Percentiles rank a stretch among this genome's conserved stretches.
phyloP scores from a whole-genome alignment of 2,329 filamentous ascomycete species.

The Epichloe uncinata region DNA sequence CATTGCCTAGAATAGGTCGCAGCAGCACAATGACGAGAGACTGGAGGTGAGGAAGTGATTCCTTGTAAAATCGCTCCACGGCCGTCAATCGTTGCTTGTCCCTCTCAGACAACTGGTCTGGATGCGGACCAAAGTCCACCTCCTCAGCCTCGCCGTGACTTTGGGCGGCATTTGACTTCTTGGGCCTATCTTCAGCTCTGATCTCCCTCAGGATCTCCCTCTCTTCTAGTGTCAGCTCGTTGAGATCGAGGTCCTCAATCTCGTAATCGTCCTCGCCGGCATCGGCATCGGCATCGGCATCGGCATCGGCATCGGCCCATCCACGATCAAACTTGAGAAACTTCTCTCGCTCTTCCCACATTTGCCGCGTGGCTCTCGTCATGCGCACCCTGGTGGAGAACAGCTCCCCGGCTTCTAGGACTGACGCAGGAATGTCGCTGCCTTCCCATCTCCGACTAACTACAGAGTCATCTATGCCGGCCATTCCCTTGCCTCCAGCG shows the following conservation, averaged over 20 bases:
- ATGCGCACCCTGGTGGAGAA: slow-evolving; percentile 86
- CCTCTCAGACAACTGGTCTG: slow-evolving; percentile 34
- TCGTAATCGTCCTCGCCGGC: slow-evolving; percentile 24
- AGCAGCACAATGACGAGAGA: slow-evolving; percentile 87
- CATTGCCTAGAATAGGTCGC: slow-evolving; percentile 75
- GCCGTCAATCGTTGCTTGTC: slow-evolving; percentile 52
- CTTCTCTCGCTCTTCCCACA: slow-evolving; percentile 86
- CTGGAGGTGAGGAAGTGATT: slow-evolving; percentile 73
- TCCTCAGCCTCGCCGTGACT: slow-evolving; percentile 15
- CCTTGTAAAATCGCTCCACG: slow-evolving; percentile 70
- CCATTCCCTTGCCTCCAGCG: slow-evolving; percentile 76
- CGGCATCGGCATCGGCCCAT: slow-evolving; percentile 48
- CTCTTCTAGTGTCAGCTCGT: slow-evolving; percentile 29
- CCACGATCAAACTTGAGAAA: slow-evolving; percentile 89
- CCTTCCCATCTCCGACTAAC: slow-evolving; percentile 84
- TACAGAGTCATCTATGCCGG: slow-evolving; percentile 64
- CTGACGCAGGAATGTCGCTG: slow-evolving; percentile 87
- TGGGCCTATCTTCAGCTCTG: slow-evolving; percentile 22
- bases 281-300: slow-evolving; percentile 19
- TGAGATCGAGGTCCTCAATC: slow-evolving; percentile 33
- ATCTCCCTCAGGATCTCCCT: slow-evolving; percentile 28
- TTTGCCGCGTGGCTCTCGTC: slow-evolving; percentile 77
- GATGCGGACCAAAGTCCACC: slow-evolving; percentile 34
- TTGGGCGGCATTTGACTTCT: slow-evolving; percentile 9
- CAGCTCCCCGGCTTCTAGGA: slow-evolving; percentile 84